Conservation (phyloP, 2,329 filamentous ascomycete genomes). For the Mariannaea sp. region DNA sequence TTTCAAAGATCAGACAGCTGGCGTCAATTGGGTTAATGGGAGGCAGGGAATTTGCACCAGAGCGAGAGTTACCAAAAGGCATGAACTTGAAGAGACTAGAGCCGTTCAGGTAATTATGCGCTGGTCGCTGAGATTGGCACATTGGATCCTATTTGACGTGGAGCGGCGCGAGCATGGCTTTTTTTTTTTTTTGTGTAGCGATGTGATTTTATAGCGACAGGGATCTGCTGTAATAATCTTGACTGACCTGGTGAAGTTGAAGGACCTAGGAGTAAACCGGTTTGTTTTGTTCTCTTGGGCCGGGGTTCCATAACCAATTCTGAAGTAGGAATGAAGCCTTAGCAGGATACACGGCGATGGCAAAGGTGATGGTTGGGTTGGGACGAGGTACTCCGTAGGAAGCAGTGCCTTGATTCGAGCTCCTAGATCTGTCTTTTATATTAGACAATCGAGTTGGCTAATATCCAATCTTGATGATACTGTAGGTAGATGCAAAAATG, state of each 20-base stretch:
- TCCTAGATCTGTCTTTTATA: neutral
- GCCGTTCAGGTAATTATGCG: slow-evolving; percentile 7
- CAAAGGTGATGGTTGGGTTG: no score
- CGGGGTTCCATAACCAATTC: no score
- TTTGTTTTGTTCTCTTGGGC: no score
- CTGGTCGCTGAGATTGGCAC: slow-evolving; percentile 14
- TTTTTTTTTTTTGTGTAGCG: neutral
- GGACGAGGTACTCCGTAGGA: no score
- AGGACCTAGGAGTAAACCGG: neutral
- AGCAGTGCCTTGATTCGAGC: no score
- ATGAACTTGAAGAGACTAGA: neutral
- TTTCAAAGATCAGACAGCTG: slow-evolving; percentile 18
- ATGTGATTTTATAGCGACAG: neutral
- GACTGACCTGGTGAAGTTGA: neutral
- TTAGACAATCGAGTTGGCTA: no score
- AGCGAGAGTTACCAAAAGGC: neutral
- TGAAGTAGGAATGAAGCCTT: neutral
- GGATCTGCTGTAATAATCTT: neutral
- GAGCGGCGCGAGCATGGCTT: slow-evolving; percentile 2
- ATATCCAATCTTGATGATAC: no score
- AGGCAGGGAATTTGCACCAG: neutral
- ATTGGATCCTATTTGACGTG: neutral
- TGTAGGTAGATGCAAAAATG: no score
- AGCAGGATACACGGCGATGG: no score
- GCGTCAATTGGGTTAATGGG: neutral